Conservation (phyloP, 2,329 filamentous ascomycete genomes). For the Aspergillus aculeatinus region DNA sequence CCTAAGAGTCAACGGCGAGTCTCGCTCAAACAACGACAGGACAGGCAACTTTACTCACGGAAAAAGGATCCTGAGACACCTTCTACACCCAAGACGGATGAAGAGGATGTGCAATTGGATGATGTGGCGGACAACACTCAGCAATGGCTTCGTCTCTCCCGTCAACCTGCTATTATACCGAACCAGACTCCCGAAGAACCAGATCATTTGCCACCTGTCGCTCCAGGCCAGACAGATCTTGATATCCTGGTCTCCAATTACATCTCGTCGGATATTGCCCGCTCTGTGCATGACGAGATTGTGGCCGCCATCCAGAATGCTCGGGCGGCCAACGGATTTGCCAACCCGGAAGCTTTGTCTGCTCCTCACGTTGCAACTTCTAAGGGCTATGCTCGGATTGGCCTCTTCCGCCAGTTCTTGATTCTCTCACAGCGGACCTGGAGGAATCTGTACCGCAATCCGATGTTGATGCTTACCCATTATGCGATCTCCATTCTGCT, state of each 20-base stretch:
- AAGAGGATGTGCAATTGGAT: conserved; percentile 56
- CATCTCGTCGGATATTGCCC: conserved; percentile 72
- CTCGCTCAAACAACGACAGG: conserved; percentile 82
- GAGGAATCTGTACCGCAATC: conserved; percentile 96
- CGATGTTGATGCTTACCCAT: conserved; percentile 96
- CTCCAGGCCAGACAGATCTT: conserved; percentile 69
- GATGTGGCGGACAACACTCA: conserved; percentile 53
- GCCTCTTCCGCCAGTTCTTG: conserved; percentile 76
- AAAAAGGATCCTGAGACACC: conserved; percentile 62
- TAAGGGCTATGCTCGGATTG: conserved; percentile 77
- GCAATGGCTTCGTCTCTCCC: conserved; percentile 61
- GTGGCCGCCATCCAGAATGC: conserved; percentile 65
- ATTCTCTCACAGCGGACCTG: conserved; percentile 90
- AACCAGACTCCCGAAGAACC: conserved; percentile 69
- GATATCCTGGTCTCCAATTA: conserved; percentile 79
- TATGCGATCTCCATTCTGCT: conserved; percentile 95
- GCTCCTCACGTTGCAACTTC: conserved; percentile 58
- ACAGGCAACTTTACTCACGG: conserved; percentile 84
- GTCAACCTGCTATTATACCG: conserved; percentile 54
- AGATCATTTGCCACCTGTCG: conserved; percentile 59
- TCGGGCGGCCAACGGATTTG: conserved; percentile 65
- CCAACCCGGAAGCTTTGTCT: conserved; percentile 55
- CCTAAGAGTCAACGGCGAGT: conserved; percentile 70
- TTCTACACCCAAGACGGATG: conserved; percentile 62
- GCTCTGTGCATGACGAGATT: conserved; percentile 75